Conservation (phyloP, 176 grass and related monocot genomes). For the Oryza australiensis region DNA sequence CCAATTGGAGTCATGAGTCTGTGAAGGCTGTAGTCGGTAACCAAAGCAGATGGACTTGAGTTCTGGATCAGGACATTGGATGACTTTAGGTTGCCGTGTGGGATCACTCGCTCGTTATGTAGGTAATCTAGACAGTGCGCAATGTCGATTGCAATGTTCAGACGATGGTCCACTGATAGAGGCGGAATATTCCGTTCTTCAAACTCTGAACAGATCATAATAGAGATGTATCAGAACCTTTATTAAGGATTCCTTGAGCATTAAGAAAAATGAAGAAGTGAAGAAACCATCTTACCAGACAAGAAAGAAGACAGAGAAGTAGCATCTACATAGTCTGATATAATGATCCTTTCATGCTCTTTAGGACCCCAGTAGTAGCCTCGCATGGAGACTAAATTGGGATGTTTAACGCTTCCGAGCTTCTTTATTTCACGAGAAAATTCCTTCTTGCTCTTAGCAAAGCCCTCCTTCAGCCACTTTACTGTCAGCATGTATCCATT, state of each 20-base stretch:
- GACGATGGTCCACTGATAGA: slow-evolving; percentile 56
- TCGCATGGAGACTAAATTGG: slow-evolving; percentile 66
- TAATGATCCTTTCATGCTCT: slow-evolving; percentile 86
- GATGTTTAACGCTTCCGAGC: slow-evolving; percentile 74
- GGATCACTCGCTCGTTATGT: slow-evolving; percentile 78
- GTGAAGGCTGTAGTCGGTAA: slow-evolving; percentile 79
- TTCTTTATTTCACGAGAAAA: slow-evolving; percentile 93
- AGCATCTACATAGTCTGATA: slow-evolving; percentile 81
- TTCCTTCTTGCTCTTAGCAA: slow-evolving; percentile 88
- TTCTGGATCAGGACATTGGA: slow-evolving; percentile 73
- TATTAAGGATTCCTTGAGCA: too few relatives aligned
- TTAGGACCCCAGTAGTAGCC: slow-evolving; percentile 95
- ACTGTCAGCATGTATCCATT: slow-evolving; percentile 67
- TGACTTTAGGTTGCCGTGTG: slow-evolving; percentile 87
- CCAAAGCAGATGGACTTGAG: slow-evolving; percentile 41
- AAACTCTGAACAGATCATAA: slow-evolving; percentile 46
- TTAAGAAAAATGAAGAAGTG: background rate
- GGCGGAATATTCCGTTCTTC: slow-evolving; percentile 58
- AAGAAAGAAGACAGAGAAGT: slow-evolving; percentile 69
- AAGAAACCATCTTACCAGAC: slow-evolving; percentile 55
- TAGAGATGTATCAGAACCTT: slow-evolving; percentile 37
- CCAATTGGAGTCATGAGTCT: slow-evolving; percentile 70
- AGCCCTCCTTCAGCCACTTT: slow-evolving; percentile 94
- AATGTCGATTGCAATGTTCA: slow-evolving; percentile 57
- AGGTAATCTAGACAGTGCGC: slow-evolving; percentile 73